Percentiles rank a stretch among this genome's conserved stretches.
Conservation (phyloP, 805 yeast genomes). For the Candida multigemmis region DNA sequence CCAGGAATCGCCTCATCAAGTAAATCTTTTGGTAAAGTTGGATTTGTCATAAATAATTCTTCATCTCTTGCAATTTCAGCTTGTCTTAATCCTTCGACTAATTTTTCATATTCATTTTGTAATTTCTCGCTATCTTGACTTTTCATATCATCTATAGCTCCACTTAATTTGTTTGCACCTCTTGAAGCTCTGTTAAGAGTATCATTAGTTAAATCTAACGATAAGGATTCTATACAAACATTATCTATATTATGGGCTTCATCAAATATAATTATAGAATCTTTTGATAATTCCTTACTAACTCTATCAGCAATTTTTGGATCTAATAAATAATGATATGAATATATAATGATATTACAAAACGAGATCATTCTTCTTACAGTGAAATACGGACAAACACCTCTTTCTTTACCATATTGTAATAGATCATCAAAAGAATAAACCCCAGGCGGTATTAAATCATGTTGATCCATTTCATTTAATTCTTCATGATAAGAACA, state of each 20-base stretch:
- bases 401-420: slow-evolving; percentile 66
- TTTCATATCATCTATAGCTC: slow-evolving; percentile 79
- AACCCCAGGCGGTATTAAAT: slow-evolving; percentile 86
- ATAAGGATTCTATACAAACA: slow-evolving; percentile 93
- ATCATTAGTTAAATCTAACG: slow-evolving; percentile 88
- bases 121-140: slow-evolving; percentile 73
- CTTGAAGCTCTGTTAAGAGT: slow-evolving; percentile 75
- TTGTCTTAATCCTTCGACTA: slow-evolving; percentile 83
- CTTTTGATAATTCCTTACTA: slow-evolving; percentile 83
- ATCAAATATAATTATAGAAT: slow-evolving; percentile 89
- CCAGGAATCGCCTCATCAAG: slow-evolving; percentile 95
- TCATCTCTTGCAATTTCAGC: slow-evolving; percentile 57
- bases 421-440: slow-evolving; percentile 84
- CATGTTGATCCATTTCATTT: slow-evolving; percentile 77
- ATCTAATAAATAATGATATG: slow-evolving; percentile 91
- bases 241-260: slow-evolving; percentile 99
- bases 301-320: slow-evolving; percentile 97
- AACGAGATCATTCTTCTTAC: slow-evolving; percentile 95
- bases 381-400: slow-evolving; percentile 93
- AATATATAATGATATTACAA: slow-evolving; percentile 90
- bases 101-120: slow-evolving; percentile 82
- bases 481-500: slow-evolving; percentile 91
- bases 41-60: slow-evolving; percentile 76
- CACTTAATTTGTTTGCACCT: slow-evolving; percentile 75
- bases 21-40: slow-evolving; percentile 77